Evolutionary conservation across 495 filamentous ascomycete species (phyloP), one percentile per base, ranked within the genome.

Genomic region (Polyplosphaeria fusca): DNA sequence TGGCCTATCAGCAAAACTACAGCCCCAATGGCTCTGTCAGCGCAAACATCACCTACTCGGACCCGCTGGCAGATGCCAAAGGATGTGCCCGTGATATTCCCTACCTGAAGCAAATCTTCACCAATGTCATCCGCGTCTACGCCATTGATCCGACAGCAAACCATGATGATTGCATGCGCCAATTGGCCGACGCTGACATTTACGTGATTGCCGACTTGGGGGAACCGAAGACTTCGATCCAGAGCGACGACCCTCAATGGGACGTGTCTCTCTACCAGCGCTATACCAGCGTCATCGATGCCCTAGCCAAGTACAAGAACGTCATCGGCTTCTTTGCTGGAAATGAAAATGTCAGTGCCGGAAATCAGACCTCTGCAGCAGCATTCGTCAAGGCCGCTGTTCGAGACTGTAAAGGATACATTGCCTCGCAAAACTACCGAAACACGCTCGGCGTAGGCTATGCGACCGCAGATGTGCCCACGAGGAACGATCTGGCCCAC

Each of bases 381-480:
- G 89, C 92, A 39, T 96, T 86, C 65, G 91, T 96, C 66, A 96
- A 97, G 78, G 93, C 93, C 52, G 91, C 93, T 30, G 89, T 95
- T 24, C 88, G 91, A 59, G 92, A 97, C 69, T 87, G 82, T 76
- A 98, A 98, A 79, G 78, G 81, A 25, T 94, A 97, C 71, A 95
- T 98, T 73, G 82, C 82, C 64, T 65, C 74, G 44, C 85, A 88
- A 71, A 78, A 77, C 47, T 89, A 93, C 68, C 78, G 91, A 3
- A 52, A 19, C 44, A 76, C 78, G 57, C 86, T 96, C 72, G 89
- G 89, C 67, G 86, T 98, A 32, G 93, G 93, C 40, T 98, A 96
- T 73, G 91, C 93, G 30, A 89, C 91, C 64, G 91, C 92, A 68
- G 93, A 98, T 66, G 89, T 93, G 61, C 72, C 82, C 0, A 95